Percentiles rank a stretch among this genome's conserved stretches.
phyloP scores from a whole-genome alignment of 23 red algal species.

The Gracilariopsis chorda region DNA sequence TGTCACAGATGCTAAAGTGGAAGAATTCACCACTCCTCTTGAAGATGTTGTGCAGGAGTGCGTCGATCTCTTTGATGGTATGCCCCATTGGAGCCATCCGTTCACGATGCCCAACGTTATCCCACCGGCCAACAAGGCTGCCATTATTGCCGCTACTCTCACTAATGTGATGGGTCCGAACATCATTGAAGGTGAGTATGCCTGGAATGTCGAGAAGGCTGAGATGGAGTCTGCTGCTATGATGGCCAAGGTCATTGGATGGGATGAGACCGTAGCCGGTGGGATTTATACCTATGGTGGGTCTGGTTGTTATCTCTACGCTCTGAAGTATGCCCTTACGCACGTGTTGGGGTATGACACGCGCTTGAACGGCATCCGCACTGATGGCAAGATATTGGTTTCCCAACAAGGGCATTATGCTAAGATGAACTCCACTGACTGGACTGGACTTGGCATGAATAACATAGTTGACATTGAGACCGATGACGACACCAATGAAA shows the following conservation, averaged over 20 bases:
- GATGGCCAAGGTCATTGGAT: constrained; percentile 13
- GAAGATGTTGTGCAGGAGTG: constrained; percentile 4
- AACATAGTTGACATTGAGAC: constrained; percentile 39
- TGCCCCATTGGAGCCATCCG: constrained; percentile 32
- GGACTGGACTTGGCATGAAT: constrained; percentile 46
- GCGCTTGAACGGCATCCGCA: constrained; percentile 31
- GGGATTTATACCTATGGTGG: constrained; percentile 51
- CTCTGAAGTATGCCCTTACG: constrained; percentile 50
- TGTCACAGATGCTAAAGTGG: background rate
- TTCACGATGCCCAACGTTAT: constrained; percentile 46
- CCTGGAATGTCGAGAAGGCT: constrained; percentile 41
- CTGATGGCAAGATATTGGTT: constrained; percentile 14
- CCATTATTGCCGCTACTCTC: constrained; percentile 31
- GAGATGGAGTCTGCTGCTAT: constrained; percentile 44
- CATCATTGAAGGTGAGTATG: constrained; percentile 38
- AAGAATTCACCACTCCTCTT: background rate
- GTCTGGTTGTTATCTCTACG: constrained; percentile 57
- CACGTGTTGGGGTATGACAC: constrained; percentile 19
- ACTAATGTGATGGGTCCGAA: constrained; percentile 29
- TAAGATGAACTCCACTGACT: constrained; percentile 50
- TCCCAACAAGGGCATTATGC: constrained; percentile 55
- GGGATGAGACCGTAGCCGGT: constrained; percentile 20
- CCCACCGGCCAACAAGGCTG: constrained; percentile 39
- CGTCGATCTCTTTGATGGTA: constrained; percentile 43
- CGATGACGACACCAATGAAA: constrained; percentile 26